phyloP scores from a whole-genome alignment of 164 flowering plant genomes.

The Vitis rupestris region DNA sequence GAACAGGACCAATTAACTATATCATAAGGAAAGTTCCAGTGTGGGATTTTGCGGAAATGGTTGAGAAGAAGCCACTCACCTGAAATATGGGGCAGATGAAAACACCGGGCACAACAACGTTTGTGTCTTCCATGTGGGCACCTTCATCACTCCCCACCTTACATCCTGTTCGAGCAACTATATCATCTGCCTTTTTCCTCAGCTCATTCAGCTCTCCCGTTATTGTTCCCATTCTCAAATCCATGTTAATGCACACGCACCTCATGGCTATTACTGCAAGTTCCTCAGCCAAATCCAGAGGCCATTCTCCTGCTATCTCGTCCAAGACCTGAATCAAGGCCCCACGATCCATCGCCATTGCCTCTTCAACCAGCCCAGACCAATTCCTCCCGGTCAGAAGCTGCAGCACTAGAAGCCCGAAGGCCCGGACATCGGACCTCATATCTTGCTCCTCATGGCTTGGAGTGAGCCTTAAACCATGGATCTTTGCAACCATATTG shows the following conservation, averaged over 20 bases:
- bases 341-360: conserved; percentile 10
- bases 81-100: conserved; percentile 67
- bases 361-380: conserved; percentile 30
- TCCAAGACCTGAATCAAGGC: conserved; percentile 32
- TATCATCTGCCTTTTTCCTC: conserved; percentile 35
- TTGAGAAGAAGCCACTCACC: conserved; percentile 26
- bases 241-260: conserved; percentile 29
- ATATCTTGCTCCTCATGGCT: conserved; percentile 14
- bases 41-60: too few relatives aligned
- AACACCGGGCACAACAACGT: conserved; percentile 35
- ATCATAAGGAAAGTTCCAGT: too few relatives aligned
- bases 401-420: conserved; percentile 54
- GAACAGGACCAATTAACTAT: too few relatives aligned
- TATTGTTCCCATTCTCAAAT: conserved; percentile 16
- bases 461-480: conserved; percentile 22
- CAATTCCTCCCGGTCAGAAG: conserved; percentile 55
- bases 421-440: conserved; percentile 38
- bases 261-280: conserved; percentile 36
- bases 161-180: conserved; percentile 11
- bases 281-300: conserved; percentile 49
- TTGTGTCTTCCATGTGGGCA: conserved; percentile 5
- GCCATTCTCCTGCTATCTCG: conserved; percentile 58
- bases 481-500: conserved; percentile 49
- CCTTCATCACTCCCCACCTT: conserved; percentile 10
- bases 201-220: conserved; percentile 32